Evolutionary conservation across 2,329 filamentous ascomycete species (phyloP), one percentile per base, ranked within the genome.

Genomic region (Fusarium tjaetaba): DNA sequence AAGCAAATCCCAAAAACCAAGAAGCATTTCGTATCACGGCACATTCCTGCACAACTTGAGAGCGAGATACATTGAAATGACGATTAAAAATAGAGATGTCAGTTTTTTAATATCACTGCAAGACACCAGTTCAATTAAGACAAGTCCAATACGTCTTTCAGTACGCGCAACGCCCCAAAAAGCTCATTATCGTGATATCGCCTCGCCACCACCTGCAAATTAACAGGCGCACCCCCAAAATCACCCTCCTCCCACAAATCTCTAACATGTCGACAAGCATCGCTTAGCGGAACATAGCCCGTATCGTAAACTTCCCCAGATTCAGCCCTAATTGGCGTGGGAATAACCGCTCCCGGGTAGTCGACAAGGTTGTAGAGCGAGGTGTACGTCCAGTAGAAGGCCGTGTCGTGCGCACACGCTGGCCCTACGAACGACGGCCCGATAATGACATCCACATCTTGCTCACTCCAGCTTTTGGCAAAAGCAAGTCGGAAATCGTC

Each of bases 301-400:
- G 55, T 7, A 2, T 72, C 66, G 7, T 81, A 81, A 4, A 48
- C 41, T 62, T 82, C 81, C 11, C 70, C 66, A 4, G 76, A 78
- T 56, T 79, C 76, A 13, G 79, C 79, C 61, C 66, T 78, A 36
- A 83, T 67, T 1, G 38, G 76, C 16, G 76, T 75, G 5, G 76
- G 72, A 28, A 77, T 38, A 4, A 77, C 76, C 8, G 61, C 80
- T 1, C 80, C 81, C 1, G 82, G 81, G 32, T 81, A 82, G 65
- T 84, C 82, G 3, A 84, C 74, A 20, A 82, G 77, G 26, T 83
- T 83, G 61, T 79, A 84, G 6, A 83, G 74, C 5, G 81, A 80
- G 4, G 82, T 83, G 68, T 84, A 83, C 1, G 80, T 81, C 81
- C 81, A 82, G 70, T 82, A 80, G 11, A 80, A 72, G 0, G 78